Conservation (phyloP, 441 rosid genomes). For the Cnidoscolus chayamansa region DNA sequence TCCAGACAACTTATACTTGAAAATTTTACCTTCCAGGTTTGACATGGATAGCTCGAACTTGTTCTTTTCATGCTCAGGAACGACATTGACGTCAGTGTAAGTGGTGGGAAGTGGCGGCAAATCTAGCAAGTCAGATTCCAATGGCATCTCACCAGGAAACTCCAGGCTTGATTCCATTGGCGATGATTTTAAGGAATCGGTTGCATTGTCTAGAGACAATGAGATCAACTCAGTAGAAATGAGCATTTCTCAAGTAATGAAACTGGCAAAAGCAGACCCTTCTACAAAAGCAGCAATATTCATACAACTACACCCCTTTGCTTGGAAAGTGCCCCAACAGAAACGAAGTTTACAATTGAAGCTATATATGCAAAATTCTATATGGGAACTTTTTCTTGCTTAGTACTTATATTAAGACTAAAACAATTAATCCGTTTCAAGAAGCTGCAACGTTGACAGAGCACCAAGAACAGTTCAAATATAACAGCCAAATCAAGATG, state of each 20-base stretch:
- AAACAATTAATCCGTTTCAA: background rate
- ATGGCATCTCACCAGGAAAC: constrained; percentile 28
- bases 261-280: constrained; percentile 20
- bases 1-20: background rate
- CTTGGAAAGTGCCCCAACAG: constrained; percentile 17
- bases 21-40: constrained; percentile 55
- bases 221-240: constrained; percentile 34
- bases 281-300: constrained; percentile 16
- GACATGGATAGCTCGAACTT: constrained; percentile 53
- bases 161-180: constrained; percentile 34
- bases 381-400: too few species aligned
- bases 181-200: constrained; percentile 27
- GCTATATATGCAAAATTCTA: background rate
- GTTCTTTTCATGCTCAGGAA: constrained; percentile 69
- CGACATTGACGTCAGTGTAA: constrained; percentile 61
- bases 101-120: constrained; percentile 36
- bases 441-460: constrained; percentile 8
- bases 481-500: background rate
- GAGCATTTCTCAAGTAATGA: constrained; percentile 31
- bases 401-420: too few species aligned
- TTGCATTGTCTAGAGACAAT: constrained; percentile 27
- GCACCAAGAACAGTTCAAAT: background rate
- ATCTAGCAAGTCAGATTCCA: constrained; percentile 38
- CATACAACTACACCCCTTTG: constrained; percentile 17
- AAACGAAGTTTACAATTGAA: constrained; percentile 8